Percentiles rank a stretch among this genome's conserved stretches.
Evolutionary conservation across 257 asterid species (phyloP).

Genomic region (Solanum phureja): DNA sequence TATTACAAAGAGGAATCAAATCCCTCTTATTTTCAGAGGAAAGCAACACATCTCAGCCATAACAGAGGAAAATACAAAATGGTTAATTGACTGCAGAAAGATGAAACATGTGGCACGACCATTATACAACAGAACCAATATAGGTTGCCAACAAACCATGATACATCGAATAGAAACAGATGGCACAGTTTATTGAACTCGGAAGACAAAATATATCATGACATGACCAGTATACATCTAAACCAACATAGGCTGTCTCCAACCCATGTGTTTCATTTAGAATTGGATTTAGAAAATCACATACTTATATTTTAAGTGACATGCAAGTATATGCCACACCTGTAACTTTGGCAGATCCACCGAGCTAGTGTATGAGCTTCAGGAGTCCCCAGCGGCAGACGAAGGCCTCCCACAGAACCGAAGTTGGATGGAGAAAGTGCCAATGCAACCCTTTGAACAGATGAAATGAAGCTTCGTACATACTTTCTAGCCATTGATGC

Average conservation of each 20-base stretch:
- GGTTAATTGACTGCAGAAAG: neutral
- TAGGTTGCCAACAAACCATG: neutral
- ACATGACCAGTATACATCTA: neutral
- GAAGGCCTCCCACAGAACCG: constrained; percentile 51
- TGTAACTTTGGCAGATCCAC: constrained; percentile 81
- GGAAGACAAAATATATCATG: neutral
- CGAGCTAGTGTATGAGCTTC: constrained; percentile 76
- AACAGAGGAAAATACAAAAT: neutral
- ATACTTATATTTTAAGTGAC: neutral
- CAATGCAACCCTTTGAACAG: constrained; percentile 82
- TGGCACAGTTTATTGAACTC: neutral
- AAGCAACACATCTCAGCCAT: neutral
- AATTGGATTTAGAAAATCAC: neutral
- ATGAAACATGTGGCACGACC: neutral
- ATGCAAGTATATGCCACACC: constrained; percentile 22
- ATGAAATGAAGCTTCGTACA: constrained; percentile 76
- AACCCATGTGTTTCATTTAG: neutral
- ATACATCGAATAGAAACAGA: neutral
- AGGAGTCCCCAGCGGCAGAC: constrained; percentile 69
- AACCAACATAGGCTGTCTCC: neutral
- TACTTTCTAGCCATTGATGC: constrained; percentile 83
- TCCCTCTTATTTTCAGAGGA: neutral
- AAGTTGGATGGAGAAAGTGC: constrained; percentile 73
- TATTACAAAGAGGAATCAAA: neutral
- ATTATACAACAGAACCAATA: neutral